These are phyloP conservation scores for Juglanconis oblonga DNA, from an alignment of 2,329 filamentous ascomycete genomes.

Conservation along the genomic window DNA sequence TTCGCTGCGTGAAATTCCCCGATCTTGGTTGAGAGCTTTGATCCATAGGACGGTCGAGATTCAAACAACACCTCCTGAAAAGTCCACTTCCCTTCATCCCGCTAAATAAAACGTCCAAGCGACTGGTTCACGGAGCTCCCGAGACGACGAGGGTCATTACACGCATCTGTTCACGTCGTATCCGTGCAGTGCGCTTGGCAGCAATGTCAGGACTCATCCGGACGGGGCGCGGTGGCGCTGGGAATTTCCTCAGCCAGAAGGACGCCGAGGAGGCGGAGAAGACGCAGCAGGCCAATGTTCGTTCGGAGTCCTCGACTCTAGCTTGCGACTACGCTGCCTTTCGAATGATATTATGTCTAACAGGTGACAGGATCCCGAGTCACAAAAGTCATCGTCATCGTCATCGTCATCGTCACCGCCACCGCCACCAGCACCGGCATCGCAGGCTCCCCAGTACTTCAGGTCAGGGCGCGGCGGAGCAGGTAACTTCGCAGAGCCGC, in stretches of 20 bases:
- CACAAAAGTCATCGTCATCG: slow-evolving; percentile 24
- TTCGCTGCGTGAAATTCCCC: not conserved
- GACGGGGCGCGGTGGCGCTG: slow-evolving; percentile 61
- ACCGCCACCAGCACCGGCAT: not conserved
- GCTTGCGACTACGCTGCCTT: not conserved
- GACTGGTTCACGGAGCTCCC: not conserved
- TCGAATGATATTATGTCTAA: not conserved
- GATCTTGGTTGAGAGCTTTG: not conserved
- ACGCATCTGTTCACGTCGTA: not conserved
- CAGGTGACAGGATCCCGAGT: slow-evolving; percentile 35
- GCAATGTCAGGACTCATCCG: slow-evolving; percentile 41
- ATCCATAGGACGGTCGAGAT: not conserved
- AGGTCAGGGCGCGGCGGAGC: slow-evolving; percentile 58
- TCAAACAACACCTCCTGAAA: not conserved
- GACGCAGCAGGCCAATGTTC: slow-evolving; percentile 19
- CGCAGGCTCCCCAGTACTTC: slow-evolving; percentile 30
- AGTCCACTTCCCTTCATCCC: not conserved
- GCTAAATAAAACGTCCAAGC: not conserved
- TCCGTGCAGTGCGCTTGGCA: not conserved
- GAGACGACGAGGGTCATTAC: not conserved
- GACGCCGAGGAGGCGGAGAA: slow-evolving; percentile 45
- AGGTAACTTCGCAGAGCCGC: slow-evolving; percentile 53
- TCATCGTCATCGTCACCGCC: not conserved
- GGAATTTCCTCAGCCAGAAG: slow-evolving; percentile 57
- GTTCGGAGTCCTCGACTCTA: not conserved